phyloP scores from a whole-genome alignment of 2,329 filamentous ascomycete genomes.

The Coleophoma cylindrospora region DNA sequence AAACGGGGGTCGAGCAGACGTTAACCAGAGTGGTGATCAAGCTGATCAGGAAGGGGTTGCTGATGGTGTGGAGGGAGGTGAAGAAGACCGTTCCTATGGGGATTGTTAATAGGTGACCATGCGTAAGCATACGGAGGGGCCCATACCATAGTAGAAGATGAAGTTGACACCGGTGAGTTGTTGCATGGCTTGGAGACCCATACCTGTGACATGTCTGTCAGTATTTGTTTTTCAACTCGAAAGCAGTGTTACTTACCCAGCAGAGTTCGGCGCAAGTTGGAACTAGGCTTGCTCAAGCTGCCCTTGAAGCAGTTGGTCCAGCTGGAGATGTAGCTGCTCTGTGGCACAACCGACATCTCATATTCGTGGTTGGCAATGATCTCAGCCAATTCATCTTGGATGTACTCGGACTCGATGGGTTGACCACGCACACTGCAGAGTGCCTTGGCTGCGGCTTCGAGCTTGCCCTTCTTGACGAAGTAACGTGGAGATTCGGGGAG shows the following conservation, averaged over 20 bases:
- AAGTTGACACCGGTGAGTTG: conserved; percentile 61
- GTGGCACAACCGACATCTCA: conserved; percentile 63
- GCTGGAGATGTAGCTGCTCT: conserved; percentile 56
- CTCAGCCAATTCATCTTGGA: conserved; percentile 32
- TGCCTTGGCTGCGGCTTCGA: conserved; percentile 36
- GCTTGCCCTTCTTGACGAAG: conserved; percentile 44
- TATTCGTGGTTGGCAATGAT: conserved; percentile 60
- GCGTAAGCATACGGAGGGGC: too few relatives aligned
- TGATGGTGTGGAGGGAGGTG: conserved; percentile 56
- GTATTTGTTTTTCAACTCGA: neutral
- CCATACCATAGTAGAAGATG: conserved; percentile 51
- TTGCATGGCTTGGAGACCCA: conserved; percentile 60
- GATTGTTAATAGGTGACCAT: too few relatives aligned
- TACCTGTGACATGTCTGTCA: conserved; percentile 37
- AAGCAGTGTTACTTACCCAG: neutral
- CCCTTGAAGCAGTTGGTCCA: conserved; percentile 66
- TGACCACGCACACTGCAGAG: conserved; percentile 42
- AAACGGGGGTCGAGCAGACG: conserved; percentile 70
- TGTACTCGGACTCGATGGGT: conserved; percentile 41
- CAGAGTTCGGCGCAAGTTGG: conserved; percentile 60
- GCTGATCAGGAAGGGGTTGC: conserved; percentile 58
- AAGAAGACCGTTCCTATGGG: conserved; percentile 53
- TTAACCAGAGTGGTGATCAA: conserved; percentile 64
- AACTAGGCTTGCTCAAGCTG: conserved; percentile 55
- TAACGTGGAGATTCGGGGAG: conserved; percentile 53